Evolutionary conservation across 2,329 filamentous ascomycete genomes (phyloP), one percentile per base, ranked within the genome.

Genomic region (Exophiala oligosperma): DNA sequence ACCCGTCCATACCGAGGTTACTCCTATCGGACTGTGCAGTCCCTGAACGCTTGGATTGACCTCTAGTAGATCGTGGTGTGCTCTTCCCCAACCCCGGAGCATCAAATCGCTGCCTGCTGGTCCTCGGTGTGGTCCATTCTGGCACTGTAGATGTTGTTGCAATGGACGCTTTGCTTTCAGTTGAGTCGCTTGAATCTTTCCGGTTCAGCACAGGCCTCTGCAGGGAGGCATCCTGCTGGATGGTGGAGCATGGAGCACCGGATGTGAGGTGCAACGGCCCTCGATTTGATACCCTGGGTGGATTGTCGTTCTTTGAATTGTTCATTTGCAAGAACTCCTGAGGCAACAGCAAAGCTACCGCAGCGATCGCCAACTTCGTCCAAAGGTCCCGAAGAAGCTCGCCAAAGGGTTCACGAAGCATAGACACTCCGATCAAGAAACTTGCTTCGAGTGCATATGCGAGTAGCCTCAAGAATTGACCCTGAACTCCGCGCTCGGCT

Each of bases 311-410:
- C 37, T 14, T 47, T 49, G 49, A 43, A 21, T 52, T 32, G 41
- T 49, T 50, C 52, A 61, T 52, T 21, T 55, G 49, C 29, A 63
- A 32, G 47, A 60, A 63, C 26, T 64, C 60, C 29, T 64, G 62
- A 14, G 63, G 57, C 32, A 66, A 54, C 21, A 64, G 51, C 11
- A 66, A 44, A 40, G 57, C 60, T 2, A 64, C 56, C 14, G 49
- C 49, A 3, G 57, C 60, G 37, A 66, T 63, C 4, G 56, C 62
- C 21, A 64, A 23, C 40, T 66, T 66, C 35, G 64, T 63, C 64
- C 64, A 66, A 12, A 65, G 54, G 46, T 61, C 54, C 23, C 52
- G 23, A 23, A 59, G 56, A 24, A 53, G 57, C 4, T 59, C 57
- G 9, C 56, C 56, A 40, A 60, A 58, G 12, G 14, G 38, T 1